These are phyloP conservation scores for Plasmodium cynomolgi DNA, from an alignment of 169 alveolate genomes.

Conservation along the genomic window DNA sequence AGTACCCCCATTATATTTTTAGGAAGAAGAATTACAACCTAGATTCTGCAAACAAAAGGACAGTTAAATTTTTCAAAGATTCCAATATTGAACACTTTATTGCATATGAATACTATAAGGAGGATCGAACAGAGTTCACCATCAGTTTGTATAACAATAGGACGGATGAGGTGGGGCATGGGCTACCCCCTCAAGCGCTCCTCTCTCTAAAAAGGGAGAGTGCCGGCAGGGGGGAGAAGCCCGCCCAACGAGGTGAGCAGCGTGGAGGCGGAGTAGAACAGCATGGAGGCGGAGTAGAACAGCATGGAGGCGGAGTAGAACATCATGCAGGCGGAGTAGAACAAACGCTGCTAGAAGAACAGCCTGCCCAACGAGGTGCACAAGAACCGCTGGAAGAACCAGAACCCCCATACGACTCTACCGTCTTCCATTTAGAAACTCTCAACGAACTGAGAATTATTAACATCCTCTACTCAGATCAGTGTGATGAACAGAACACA, in stretches of 20 bases:
- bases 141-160: not conserved
- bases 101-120: constrained; percentile 61
- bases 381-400: not conserved
- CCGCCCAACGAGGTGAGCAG: too few relatives aligned
- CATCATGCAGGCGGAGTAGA: too few relatives aligned
- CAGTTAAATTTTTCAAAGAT: constrained; percentile 2
- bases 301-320: too few relatives aligned
- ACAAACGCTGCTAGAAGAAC: too few relatives aligned
- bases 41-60: constrained; percentile 10
- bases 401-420: constrained; percentile 13
- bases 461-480: constrained; percentile 26
- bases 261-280: too few relatives aligned
- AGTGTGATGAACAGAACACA: constrained; percentile 5
- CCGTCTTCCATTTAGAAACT: constrained; percentile 45
- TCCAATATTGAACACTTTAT: constrained; percentile 17
- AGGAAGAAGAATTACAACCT: constrained; percentile 2
- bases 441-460: constrained; percentile 41
- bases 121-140: constrained; percentile 49
- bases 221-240: too few relatives aligned
- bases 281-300: too few relatives aligned
- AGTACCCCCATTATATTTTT: constrained; percentile 63
- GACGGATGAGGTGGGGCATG: not conserved
- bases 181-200: not conserved
- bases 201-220: not conserved
- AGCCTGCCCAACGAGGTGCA: too few relatives aligned